Evolutionary conservation across 768 basidiomycete genomes (phyloP).

Genomic region (Chalciporus sphaerocephalus): DNA sequence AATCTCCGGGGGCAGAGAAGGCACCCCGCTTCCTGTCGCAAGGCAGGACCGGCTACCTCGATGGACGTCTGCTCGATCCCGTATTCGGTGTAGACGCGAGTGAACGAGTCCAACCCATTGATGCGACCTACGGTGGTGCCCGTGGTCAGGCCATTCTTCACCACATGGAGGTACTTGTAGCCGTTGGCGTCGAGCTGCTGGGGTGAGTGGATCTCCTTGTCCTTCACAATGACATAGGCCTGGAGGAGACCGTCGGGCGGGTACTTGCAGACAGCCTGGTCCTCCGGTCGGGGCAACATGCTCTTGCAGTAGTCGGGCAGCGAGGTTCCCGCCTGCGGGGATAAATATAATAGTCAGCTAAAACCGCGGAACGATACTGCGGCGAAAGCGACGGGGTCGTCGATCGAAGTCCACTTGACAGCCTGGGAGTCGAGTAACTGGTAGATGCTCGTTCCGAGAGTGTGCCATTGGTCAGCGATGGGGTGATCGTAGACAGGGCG

Average conservation of each 20-base stretch:
- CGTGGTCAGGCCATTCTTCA: conserved; percentile 13
- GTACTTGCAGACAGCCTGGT: not conserved
- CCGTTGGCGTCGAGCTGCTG: not conserved
- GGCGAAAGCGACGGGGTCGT: no score
- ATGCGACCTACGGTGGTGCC: conserved; percentile 9
- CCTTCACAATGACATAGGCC: not conserved
- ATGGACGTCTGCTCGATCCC: not conserved
- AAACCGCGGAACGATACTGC: no score
- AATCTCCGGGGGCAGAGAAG: not conserved
- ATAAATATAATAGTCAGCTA: no score
- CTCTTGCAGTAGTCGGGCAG: not conserved
- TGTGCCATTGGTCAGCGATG: not conserved
- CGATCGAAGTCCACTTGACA: not conserved
- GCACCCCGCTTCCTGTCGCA: not conserved
- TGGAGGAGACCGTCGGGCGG: not conserved
- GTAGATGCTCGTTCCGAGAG: not conserved
- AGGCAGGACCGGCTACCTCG: not conserved
- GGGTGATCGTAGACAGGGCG: not conserved
- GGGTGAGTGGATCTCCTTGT: not conserved
- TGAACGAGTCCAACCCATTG: conserved; percentile 13
- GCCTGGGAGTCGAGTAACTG: not conserved
- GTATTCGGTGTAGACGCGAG: conserved; percentile 3
- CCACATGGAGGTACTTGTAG: conserved; percentile 13
- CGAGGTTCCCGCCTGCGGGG: not conserved
- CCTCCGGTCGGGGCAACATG: not conserved